phyloP scores from a whole-genome alignment of 2,329 filamentous ascomycete species.

The Falciphora oryzae region DNA sequence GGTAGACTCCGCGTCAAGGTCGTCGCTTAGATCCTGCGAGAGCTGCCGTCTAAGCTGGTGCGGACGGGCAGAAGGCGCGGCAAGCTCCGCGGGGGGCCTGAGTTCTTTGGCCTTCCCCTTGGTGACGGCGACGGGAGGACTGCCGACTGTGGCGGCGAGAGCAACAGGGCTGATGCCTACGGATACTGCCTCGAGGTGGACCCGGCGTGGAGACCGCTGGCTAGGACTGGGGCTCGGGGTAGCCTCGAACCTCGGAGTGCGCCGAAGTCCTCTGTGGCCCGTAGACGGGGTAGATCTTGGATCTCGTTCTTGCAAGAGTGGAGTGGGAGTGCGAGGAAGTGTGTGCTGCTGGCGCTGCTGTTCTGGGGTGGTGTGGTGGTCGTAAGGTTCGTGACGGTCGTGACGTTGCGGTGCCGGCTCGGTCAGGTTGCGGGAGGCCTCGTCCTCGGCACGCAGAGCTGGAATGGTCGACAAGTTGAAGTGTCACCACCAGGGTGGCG shows the following conservation, averaged over 20 bases:
- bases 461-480: slow-evolving; percentile 43
- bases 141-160: slow-evolving; percentile 29
- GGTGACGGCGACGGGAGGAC: slow-evolving; percentile 10
- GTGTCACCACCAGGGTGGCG: slow-evolving; percentile 24
- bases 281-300: slow-evolving; percentile 42
- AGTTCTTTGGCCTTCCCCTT: slow-evolving; percentile 10
- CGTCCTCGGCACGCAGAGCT: slow-evolving; percentile 27
- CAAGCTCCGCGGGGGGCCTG: slow-evolving; percentile 11
- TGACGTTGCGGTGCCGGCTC: slow-evolving; percentile 35
- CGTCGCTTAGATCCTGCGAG: slow-evolving; percentile 45
- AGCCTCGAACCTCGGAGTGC: slow-evolving; percentile 43
- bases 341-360: slow-evolving; percentile 33
- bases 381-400: slow-evolving; percentile 52
- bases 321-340: slow-evolving; percentile 28
- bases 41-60: slow-evolving; percentile 29
- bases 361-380: slow-evolving; percentile 32
- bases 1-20: slow-evolving; percentile 32
- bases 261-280: slow-evolving; percentile 38
- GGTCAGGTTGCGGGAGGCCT: slow-evolving; percentile 40
- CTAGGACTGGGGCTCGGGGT: slow-evolving; percentile 35
- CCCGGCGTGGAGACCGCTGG: slow-evolving; percentile 23
- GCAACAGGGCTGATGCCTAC: slow-evolving; percentile 41
- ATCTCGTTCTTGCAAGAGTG: slow-evolving; percentile 20
- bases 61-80: slow-evolving; percentile 10
- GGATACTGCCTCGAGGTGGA: slow-evolving; percentile 42